Evolutionary conservation across 2,329 filamentous ascomycete genomes (phyloP).

Genomic region (Phyllosticta citrichinensis): DNA sequence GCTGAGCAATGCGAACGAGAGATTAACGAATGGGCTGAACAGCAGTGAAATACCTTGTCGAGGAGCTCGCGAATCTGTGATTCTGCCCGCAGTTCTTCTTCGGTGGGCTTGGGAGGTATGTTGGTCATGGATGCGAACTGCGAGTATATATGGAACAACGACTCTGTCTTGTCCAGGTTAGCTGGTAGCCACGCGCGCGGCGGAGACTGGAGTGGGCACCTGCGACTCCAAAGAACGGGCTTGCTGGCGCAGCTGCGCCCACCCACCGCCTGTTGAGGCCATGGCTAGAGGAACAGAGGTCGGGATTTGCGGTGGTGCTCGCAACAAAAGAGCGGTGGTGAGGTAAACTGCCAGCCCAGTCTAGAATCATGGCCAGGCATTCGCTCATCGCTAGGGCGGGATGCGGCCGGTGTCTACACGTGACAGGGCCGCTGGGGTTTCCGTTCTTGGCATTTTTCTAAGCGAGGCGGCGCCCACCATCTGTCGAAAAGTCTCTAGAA

Average conservation of each 20-base stretch:
- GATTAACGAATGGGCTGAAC: background rate
- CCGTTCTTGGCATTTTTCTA: constrained; percentile 3
- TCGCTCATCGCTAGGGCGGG: too few relatives aligned
- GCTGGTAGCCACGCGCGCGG: background rate
- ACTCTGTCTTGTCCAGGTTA: constrained; percentile 57
- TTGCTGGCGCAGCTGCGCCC: constrained; percentile 91
- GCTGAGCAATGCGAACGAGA: constrained; percentile 1
- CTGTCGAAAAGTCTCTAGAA: constrained; percentile 8
- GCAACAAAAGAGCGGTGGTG: background rate
- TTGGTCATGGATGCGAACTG: constrained; percentile 76
- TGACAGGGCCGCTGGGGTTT: background rate
- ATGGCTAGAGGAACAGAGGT: constrained; percentile 15
- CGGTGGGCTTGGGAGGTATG: constrained; percentile 71
- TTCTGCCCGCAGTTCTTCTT: constrained; percentile 75
- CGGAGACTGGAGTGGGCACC: constrained; percentile 41
- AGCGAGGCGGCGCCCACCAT: constrained; percentile 5
- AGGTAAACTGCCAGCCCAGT: background rate
- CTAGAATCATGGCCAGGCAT: constrained; percentile 6
- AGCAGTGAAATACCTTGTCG: constrained; percentile 53
- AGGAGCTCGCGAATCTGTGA: constrained; percentile 74
- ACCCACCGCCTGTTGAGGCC: constrained; percentile 45
- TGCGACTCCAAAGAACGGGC: constrained; percentile 81
- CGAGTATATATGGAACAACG: constrained; percentile 73
- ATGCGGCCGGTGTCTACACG: background rate
- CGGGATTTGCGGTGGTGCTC: background rate